Base-by-base conservation (phyloP, 331 rosid genomes). In the Stylosanthes scabra region DNA sequence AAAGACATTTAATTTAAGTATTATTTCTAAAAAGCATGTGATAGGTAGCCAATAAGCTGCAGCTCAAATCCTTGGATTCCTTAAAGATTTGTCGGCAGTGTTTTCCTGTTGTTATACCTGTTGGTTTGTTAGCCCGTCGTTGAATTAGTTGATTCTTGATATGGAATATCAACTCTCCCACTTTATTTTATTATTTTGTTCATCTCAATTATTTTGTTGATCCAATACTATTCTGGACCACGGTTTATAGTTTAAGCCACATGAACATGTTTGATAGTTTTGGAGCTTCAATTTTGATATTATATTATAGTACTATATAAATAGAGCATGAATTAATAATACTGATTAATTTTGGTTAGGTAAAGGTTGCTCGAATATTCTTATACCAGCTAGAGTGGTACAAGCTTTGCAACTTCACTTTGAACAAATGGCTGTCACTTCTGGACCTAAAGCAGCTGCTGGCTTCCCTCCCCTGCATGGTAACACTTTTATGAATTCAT, bases 311-410 rank as follows among this genome's bases (percentile, higher is more conserved):
- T n/a, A n/a, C n/a, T n/a, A n/a, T n/a, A n/a, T n/a, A n/a, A n/a
- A n/a, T n/a, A n/a, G n/a, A n/a, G n/a, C n/a, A n/a, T n/a, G n/a
- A n/a, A 8, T 16, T 37, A 42, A n/a, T n/a, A n/a, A n/a, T n/a
- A n/a, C n/a, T n/a, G n/a, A 9, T 34, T 3, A 44, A 10, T 12
- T 13, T 52, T 44, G 70, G 45, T 41, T 78, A 90, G 96, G 86
- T 28, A 80, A 78, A 71, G 83, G 86, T 59, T 77, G 93, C 72
- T 68, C 96, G 13, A 81, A 86, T 1, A 91, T 91, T 74, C 86
- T 87, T 42, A 86, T 91, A 78, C 96, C 97, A 4, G 96, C 93
- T 0, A 91, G 91, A 80, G 97, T 91, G 1, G 84, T 89, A 25
- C 93, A 87, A 66, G 97, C 97, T 40, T 73, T 91, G 72, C 89